phyloP scores from a whole-genome alignment of 176 grass and related monocot genomes.

The Musa troglodytarum region DNA sequence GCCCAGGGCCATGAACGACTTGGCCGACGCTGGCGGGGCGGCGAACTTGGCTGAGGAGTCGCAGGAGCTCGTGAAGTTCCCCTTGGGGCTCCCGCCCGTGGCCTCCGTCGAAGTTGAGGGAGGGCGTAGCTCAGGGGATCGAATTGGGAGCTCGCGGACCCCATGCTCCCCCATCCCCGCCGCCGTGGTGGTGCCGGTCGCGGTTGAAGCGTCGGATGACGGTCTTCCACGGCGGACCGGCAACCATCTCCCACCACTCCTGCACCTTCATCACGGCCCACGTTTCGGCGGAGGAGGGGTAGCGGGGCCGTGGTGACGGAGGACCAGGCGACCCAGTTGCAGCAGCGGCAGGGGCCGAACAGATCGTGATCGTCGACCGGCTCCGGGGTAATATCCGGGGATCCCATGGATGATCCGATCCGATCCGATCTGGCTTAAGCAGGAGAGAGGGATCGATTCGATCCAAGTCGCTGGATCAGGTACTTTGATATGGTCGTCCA shows the following conservation, averaged over 20 bases:
- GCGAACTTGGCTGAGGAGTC: slow-evolving; percentile 66
- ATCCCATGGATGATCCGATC: slow-evolving; percentile 11
- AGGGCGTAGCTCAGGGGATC: slow-evolving; percentile 78
- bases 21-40: slow-evolving; percentile 41
- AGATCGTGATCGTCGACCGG: slow-evolving; percentile 16
- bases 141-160: slow-evolving; percentile 46
- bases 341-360: slow-evolving; percentile 76
- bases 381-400: slow-evolving; percentile 3
- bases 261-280: slow-evolving; percentile 64
- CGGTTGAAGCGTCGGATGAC: slow-evolving; percentile 81
- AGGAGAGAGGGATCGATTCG: too few species aligned
- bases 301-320: slow-evolving; percentile 11
- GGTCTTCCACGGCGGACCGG: slow-evolving; percentile 91
- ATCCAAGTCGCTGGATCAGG: too few species aligned
- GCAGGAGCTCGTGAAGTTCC: slow-evolving; percentile 29
- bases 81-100: slow-evolving; percentile 34
- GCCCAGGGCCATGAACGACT: slow-evolving; percentile 52
- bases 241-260: slow-evolving; percentile 88
- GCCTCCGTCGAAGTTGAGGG: slow-evolving; percentile 88
- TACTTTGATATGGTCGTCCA: too few species aligned
- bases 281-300: slow-evolving; percentile 1
- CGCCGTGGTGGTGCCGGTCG: slow-evolving; percentile 4
- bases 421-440: not conserved
- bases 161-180: not conserved
- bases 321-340: slow-evolving; percentile 10